phyloP scores from a whole-genome alignment of 805 yeast genomes.

The Starmerella apicola region DNA sequence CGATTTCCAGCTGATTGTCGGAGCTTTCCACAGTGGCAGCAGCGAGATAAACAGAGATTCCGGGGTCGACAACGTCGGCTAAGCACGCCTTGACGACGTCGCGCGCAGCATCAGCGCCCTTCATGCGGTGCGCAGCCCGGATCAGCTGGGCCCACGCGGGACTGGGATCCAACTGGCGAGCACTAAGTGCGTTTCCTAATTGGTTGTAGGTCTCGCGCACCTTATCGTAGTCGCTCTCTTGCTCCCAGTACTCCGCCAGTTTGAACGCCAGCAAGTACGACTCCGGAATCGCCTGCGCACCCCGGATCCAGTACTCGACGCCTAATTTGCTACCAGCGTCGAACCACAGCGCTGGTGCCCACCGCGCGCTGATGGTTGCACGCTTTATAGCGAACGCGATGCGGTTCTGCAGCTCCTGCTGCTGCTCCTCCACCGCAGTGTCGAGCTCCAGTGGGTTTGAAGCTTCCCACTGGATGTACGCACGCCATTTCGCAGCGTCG shows the following conservation, averaged over 20 bases:
- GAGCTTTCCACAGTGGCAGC: conserved; percentile 70
- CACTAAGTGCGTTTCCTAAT: conserved; percentile 37
- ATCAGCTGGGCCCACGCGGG: conserved; percentile 55
- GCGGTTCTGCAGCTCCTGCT: conserved; percentile 38
- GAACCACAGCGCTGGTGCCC: conserved; percentile 69
- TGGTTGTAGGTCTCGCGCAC: conserved; percentile 40
- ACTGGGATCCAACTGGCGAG: conserved; percentile 34
- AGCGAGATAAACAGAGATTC: conserved; percentile 68
- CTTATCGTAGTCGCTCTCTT: conserved; percentile 37
- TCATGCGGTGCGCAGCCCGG: conserved; percentile 54
- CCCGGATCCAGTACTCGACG: conserved; percentile 39
- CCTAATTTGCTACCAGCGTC: conserved; percentile 29
- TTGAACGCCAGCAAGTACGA: conserved; percentile 57
- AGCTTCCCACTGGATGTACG: conserved; percentile 51
- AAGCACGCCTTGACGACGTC: conserved; percentile 57
- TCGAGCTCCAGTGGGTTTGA: conserved; percentile 52
- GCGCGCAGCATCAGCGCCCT: conserved; percentile 62
- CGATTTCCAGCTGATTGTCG: conserved; percentile 46
- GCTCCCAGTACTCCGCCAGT: conserved; percentile 59
- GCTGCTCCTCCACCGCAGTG: conserved; percentile 21
- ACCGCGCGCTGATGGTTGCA: conserved; percentile 48
- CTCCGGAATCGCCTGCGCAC: conserved; percentile 51
- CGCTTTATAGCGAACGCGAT: conserved; percentile 61
- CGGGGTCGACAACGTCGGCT: conserved; percentile 28
- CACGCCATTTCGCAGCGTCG: conserved; percentile 10